Percentiles rank a stretch among this genome's conserved stretches.
Evolutionary conservation across 2,329 filamentous ascomycete genomes (phyloP).

Genomic region (Chaetomium globosum): DNA sequence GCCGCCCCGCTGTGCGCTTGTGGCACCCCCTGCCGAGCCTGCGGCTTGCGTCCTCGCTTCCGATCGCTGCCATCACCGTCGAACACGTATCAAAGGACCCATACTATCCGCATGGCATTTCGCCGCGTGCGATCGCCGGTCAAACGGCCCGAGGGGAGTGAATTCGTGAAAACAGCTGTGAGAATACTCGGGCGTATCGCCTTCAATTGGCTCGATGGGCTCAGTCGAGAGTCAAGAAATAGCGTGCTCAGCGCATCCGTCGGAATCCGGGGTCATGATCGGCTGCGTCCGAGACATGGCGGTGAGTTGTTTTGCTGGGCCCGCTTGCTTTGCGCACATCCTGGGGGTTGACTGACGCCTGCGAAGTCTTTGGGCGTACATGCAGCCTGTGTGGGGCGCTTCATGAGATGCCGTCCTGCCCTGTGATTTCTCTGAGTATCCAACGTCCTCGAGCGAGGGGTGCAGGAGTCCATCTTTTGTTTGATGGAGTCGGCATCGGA

Average conservation of each 20-base stretch:
- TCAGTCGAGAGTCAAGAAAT: background rate
- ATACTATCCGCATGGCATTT: conserved; percentile 18
- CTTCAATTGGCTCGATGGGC: background rate
- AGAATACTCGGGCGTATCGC: background rate
- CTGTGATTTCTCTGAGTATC: conserved; percentile 11
- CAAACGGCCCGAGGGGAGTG: conserved; percentile 11
- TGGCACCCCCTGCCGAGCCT: conserved; percentile 25
- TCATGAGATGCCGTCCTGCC: conserved; percentile 8
- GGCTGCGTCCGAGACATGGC: conserved; percentile 18
- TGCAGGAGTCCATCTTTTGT: conserved; percentile 10
- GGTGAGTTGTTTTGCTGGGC: conserved; percentile 21
- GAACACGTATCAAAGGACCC: conserved; percentile 33
- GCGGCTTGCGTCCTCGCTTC: conserved; percentile 22
- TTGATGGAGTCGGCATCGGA: background rate
- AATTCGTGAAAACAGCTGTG: background rate
- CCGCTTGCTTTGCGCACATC: conserved; percentile 13
- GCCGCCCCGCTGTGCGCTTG: conserved; percentile 20
- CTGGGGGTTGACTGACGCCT: conserved; percentile 29
- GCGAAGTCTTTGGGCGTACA: conserved; percentile 28
- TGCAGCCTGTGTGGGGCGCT: conserved; percentile 25
- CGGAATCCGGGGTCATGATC: conserved; percentile 1
- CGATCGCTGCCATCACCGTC: conserved; percentile 28
- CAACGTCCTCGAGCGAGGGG: conserved; percentile 1
- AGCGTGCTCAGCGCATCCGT: background rate
- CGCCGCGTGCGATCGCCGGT: conserved; percentile 17